These are phyloP conservation scores for Ustanciosporium gigantosporum DNA, from an alignment of 1,284 basidiomycete species.

Conservation along the genomic window DNA sequence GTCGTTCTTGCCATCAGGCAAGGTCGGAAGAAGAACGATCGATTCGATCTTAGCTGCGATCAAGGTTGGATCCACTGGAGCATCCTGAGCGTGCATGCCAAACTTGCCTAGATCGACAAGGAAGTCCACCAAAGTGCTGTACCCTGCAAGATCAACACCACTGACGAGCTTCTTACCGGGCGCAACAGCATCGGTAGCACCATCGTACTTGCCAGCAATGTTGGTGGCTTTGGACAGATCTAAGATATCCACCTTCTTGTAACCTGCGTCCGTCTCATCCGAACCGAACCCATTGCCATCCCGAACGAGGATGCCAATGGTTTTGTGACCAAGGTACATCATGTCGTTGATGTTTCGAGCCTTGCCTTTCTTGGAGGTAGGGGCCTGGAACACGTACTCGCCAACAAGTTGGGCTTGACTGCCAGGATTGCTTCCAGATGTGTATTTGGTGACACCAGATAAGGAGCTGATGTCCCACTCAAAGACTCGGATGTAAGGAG, in stretches of 20 bases:
- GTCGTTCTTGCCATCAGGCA: slow-evolving; percentile 65
- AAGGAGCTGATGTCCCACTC: slow-evolving; percentile 29
- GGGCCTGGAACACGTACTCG: slow-evolving; percentile 71
- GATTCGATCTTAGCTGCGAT: slow-evolving; percentile 74
- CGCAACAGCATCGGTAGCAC: slow-evolving; percentile 67
- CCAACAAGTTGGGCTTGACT: slow-evolving; percentile 56
- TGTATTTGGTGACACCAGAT: slow-evolving; percentile 11
- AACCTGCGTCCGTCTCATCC: slow-evolving; percentile 64
- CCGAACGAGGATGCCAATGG: slow-evolving; percentile 64
- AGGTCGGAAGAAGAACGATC: slow-evolving; percentile 68
- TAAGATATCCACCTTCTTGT: slow-evolving; percentile 65
- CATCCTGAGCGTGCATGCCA: slow-evolving; percentile 65
- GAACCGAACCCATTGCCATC: slow-evolving; percentile 71
- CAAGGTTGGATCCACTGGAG: slow-evolving; percentile 63
- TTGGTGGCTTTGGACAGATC: slow-evolving; percentile 69
- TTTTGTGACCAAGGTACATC: slow-evolving; percentile 64
- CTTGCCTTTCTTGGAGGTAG: slow-evolving; percentile 67
- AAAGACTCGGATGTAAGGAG: slow-evolving; percentile 23
- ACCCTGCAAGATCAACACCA: slow-evolving; percentile 66
- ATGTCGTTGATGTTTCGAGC: slow-evolving; percentile 68
- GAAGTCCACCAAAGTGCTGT: slow-evolving; percentile 67
- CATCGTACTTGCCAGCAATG: slow-evolving; percentile 69
- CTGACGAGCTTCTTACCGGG: slow-evolving; percentile 65
- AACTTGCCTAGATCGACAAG: slow-evolving; percentile 67
- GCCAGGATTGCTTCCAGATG: slow-evolving; percentile 60